phyloP scores from a whole-genome alignment of 257 asterid species.

The Capsicum baccatum region DNA sequence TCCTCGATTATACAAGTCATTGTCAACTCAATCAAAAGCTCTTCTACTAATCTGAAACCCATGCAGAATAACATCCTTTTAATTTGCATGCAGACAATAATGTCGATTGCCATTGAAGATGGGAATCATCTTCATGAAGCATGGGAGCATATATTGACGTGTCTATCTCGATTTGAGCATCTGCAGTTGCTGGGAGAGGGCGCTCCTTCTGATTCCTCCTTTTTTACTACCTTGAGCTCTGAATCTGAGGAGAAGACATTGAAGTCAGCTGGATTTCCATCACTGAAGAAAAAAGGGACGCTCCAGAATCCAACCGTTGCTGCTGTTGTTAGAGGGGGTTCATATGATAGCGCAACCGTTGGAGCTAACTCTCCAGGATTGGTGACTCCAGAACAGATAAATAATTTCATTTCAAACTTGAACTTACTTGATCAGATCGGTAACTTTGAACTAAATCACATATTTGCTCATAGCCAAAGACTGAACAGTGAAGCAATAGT shows the following conservation, averaged over 20 bases:
- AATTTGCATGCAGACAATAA: conserved; percentile 69
- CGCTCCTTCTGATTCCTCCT: conserved; percentile 93
- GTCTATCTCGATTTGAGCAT: conserved; percentile 97
- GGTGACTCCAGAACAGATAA: conserved; percentile 93
- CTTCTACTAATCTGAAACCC: conserved; percentile 19
- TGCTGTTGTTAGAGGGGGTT: conserved; percentile 99
- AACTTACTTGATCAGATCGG: conserved; percentile 98
- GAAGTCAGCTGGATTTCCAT: conserved; percentile 59
- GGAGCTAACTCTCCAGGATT: conserved; percentile 73
- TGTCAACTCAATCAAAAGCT: conserved; percentile 21
- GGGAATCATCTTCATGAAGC: conserved; percentile 94
- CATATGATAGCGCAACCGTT: conserved; percentile 85
- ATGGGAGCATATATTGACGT: conserved; percentile 98
- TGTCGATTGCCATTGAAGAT: conserved; percentile 94
- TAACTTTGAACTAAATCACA: conserved; percentile 90
- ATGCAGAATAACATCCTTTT: conserved; percentile 33
- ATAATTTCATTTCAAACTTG: conserved; percentile 81
- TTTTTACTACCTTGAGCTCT: conserved; percentile 61
- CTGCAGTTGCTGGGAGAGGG: conserved; percentile 98
- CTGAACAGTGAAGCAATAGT: conserved; percentile 97
- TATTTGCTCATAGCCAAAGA: conserved; percentile 99
- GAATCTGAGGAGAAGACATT: conserved; percentile 66
- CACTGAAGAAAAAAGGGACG: conserved; percentile 85
- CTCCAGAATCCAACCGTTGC: conserved; percentile 90
- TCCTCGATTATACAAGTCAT: conserved; percentile 10